Conservation (phyloP, 139 green algal genomes). For the Chlamydomonas schloesseri region DNA sequence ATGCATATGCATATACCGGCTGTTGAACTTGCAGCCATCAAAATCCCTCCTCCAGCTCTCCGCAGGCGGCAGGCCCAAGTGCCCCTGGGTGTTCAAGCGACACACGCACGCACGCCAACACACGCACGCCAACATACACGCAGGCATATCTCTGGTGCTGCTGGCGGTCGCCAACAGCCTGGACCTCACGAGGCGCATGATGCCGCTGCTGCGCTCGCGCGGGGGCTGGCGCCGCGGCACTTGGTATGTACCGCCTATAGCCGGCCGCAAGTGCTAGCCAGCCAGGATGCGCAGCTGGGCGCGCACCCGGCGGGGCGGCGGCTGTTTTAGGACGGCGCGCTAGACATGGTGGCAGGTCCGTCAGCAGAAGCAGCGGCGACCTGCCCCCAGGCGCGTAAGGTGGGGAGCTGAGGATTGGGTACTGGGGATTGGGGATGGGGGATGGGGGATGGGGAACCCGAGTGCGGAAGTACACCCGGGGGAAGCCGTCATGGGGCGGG, state of each 20-base stretch:
- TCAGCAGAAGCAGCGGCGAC: conserved; percentile 56
- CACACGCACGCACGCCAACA: too few relatives aligned
- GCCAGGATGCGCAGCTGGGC: conserved; percentile 46
- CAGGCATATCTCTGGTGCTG: conserved; percentile 57
- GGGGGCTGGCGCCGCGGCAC: conserved; percentile 46
- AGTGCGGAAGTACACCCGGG: too few relatives aligned
- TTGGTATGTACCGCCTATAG: conserved; percentile 67
- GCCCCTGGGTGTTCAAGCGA: too few relatives aligned
- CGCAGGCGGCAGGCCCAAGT: too few relatives aligned
- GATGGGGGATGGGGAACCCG: too few relatives aligned
- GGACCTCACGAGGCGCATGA: conserved; percentile 67
- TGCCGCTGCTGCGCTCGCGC: conserved; percentile 62
- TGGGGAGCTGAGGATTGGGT: too few relatives aligned
- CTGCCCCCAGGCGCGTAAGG: conserved; percentile 63
- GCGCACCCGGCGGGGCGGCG: conserved; percentile 36
- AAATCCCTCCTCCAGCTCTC: too few relatives aligned
- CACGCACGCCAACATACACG: too few relatives aligned
- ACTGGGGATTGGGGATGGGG: too few relatives aligned
- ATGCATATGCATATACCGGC: too few relatives aligned
- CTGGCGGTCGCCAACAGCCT: conserved; percentile 72
- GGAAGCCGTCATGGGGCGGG: too few relatives aligned
- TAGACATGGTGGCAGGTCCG: conserved; percentile 61
- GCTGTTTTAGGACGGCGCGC: conserved; percentile 54
- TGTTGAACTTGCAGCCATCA: too few relatives aligned
- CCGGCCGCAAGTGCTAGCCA: conserved; percentile 53